Evolutionary conservation across 2,329 filamentous ascomycete species (phyloP), one percentile per base, ranked within the genome.

Genomic region (Alternaria solani): DNA sequence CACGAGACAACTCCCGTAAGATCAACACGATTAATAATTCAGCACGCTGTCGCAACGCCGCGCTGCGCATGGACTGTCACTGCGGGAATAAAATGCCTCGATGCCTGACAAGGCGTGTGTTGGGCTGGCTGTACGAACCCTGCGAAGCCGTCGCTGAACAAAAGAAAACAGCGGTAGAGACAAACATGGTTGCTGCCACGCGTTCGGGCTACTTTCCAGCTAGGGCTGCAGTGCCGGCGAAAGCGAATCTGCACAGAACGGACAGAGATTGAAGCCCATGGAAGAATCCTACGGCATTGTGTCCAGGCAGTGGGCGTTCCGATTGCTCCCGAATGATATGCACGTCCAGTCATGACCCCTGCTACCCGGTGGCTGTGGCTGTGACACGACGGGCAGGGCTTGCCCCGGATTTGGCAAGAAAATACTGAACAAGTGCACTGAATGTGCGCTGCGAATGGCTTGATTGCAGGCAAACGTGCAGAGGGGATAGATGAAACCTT

Each of bases 21-120:
- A 55, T 51, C 59, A 63, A 63, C 49, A 62, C 62, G 48, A 66
- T 71, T 68, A 57, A 57, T 59, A 66, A 64, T 63, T 59, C 7
- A 51, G 23, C 42, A 61, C n/a, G 23, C 63, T 51, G 64, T 62
- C 54, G 39, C 59, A 49, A 41, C 55, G 43, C 51, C 49, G 36
- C 34, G 38, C 46, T 57, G 59, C 59, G 67, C 62, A 56, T 65
- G 54, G 63, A 62, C 59, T 59, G 23, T 38, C 38, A 62, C 59
- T 57, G 18, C 41, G 46, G 55, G 34, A 41, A 36, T 32, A 61
- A 66, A 68, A 69, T 67, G 49, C 56, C 69, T 68, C 66, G 52
- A 58, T 62, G 61, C 62, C 60, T 59, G 52, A 59, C 46, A 30
- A 26, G 12, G 23, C 14, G n/a, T 34, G 4, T 38, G 23, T 49